Conservation (phyloP, 106 monocot genomes). For the Xerophyta viscosa region DNA sequence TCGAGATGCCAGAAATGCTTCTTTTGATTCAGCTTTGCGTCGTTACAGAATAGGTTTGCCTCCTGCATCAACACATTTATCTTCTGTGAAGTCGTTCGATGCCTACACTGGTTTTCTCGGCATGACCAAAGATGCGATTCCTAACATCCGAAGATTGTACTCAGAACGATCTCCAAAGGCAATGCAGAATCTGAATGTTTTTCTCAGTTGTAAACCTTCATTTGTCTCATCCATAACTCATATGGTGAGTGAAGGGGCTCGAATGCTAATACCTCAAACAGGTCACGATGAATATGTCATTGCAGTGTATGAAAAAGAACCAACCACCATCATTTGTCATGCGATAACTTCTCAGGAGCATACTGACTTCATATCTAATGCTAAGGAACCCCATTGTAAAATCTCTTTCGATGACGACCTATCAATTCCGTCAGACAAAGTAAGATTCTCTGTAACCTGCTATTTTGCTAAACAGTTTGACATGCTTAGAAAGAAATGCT, state of each 20-base stretch:
- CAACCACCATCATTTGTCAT: slow-evolving; percentile 64
- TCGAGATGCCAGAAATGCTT: slow-evolving; percentile 57
- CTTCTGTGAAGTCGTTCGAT: slow-evolving; percentile 38
- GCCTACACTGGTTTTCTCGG: slow-evolving; percentile 18
- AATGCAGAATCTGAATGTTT: slow-evolving; percentile 33
- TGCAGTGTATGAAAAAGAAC: slow-evolving; percentile 80
- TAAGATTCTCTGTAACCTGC: slow-evolving; percentile 78
- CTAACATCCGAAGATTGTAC: slow-evolving; percentile 30
- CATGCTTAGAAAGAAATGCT: slow-evolving; percentile 67
- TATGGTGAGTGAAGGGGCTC: slow-evolving; percentile 39
- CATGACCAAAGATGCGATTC: slow-evolving; percentile 3
- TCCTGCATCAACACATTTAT: slow-evolving; percentile 32
- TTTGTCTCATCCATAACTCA: slow-evolving; percentile 36
- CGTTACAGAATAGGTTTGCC: slow-evolving; percentile 20
- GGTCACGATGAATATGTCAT: slow-evolving; percentile 29
- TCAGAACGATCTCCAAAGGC: slow-evolving; percentile 31
- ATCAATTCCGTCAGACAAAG: slow-evolving; percentile 53
- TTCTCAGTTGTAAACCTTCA: slow-evolving; percentile 22
- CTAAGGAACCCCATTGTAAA: slow-evolving; percentile 51
- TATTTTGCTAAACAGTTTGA: slow-evolving; percentile 89
- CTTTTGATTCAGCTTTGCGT: slow-evolving; percentile 56
- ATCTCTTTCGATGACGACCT: slow-evolving; percentile 60
- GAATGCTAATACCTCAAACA: slow-evolving; percentile 51
- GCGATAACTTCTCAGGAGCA: slow-evolving; percentile 60
- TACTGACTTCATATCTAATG: slow-evolving; percentile 31